Conservation (phyloP, 768 basidiomycete genomes). For the Lentinus brumalis region DNA sequence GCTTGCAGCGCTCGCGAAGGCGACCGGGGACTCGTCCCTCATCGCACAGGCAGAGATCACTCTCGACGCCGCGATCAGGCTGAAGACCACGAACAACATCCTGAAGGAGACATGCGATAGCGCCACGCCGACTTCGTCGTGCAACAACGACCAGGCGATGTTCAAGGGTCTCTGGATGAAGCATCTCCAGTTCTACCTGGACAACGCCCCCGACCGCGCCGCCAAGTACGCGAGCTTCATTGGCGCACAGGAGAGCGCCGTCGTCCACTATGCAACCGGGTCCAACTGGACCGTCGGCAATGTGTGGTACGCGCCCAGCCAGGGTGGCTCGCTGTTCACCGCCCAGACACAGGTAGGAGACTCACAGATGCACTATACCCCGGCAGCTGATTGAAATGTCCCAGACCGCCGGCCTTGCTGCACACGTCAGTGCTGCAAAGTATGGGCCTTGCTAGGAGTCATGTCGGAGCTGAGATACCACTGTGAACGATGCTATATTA, state of each 20-base stretch:
- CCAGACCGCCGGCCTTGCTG: constrained; percentile 6
- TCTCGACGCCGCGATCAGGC: constrained; percentile 19
- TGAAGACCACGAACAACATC: constrained; percentile 8
- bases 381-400: background rate
- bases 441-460: constrained; percentile 4
- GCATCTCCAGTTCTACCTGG: constrained; percentile 25
- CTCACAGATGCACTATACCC: too few species aligned
- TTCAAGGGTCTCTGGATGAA: constrained; percentile 20
- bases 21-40: constrained; percentile 11
- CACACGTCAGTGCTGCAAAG: constrained; percentile 8
- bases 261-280: constrained; percentile 7
- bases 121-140: constrained; percentile 10
- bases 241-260: constrained; percentile 12
- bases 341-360: constrained; percentile 24
- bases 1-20: constrained; percentile 41
- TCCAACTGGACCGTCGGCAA: constrained; percentile 33
- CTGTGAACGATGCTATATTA: too few species aligned
- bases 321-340: constrained; percentile 32
- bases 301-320: constrained; percentile 33
- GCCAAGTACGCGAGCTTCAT: constrained; percentile 19
- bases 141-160: constrained; percentile 15
- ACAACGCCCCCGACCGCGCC: constrained; percentile 12
- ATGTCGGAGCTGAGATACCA: too few species aligned
- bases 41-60: constrained; percentile 22
- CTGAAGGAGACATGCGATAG: constrained; percentile 26